Evolutionary conservation across 1,284 basidiomycete genomes (phyloP).

Genomic region (Tylopilus sp.): DNA sequence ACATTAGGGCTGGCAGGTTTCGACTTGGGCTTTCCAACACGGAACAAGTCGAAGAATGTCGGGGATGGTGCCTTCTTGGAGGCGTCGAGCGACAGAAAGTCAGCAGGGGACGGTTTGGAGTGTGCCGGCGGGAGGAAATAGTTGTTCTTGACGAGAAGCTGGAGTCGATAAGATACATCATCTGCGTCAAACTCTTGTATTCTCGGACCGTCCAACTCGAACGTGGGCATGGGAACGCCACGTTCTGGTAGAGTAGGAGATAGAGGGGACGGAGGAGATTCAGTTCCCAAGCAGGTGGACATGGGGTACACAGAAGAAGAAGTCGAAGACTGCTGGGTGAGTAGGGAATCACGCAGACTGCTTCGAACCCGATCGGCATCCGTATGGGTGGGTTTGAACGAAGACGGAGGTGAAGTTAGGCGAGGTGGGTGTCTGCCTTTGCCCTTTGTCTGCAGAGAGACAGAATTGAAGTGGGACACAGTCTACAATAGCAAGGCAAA

Average conservation of each 20-base stretch:
- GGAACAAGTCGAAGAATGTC: slow-evolving; percentile 67
- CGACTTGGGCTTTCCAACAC: slow-evolving; percentile 59
- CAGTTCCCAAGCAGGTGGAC: slow-evolving; percentile 54
- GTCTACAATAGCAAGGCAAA: slow-evolving; percentile 13
- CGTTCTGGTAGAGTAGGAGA: slow-evolving; percentile 47
- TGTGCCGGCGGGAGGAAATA: slow-evolving; percentile 83
- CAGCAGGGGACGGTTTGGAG: slow-evolving; percentile 65
- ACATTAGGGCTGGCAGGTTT: slow-evolving; percentile 56
- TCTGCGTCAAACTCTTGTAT: slow-evolving; percentile 64
- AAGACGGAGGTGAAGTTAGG: slow-evolving; percentile 33
- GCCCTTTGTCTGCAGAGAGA: slow-evolving; percentile 25
- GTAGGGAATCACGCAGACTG: slow-evolving; percentile 45
- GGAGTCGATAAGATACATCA: slow-evolving; percentile 77
- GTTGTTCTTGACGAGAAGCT: slow-evolving; percentile 75
- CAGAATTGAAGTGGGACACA: slow-evolving; percentile 15
- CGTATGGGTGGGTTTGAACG: slow-evolving; percentile 28
- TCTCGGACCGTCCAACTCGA: slow-evolving; percentile 44
- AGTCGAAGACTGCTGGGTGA: slow-evolving; percentile 52
- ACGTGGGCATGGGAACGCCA: slow-evolving; percentile 43
- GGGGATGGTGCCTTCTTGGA: slow-evolving; percentile 47
- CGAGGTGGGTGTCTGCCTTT: slow-evolving; percentile 27
- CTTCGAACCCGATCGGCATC: slow-evolving; percentile 32
- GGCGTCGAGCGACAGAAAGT: slow-evolving; percentile 44
- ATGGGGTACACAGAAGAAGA: slow-evolving; percentile 74
- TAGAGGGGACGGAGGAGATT: slow-evolving; percentile 55